These are phyloP conservation scores for Oryza brachyantha DNA, from an alignment of 176 grass and related monocot genomes.

Conservation along the genomic window DNA sequence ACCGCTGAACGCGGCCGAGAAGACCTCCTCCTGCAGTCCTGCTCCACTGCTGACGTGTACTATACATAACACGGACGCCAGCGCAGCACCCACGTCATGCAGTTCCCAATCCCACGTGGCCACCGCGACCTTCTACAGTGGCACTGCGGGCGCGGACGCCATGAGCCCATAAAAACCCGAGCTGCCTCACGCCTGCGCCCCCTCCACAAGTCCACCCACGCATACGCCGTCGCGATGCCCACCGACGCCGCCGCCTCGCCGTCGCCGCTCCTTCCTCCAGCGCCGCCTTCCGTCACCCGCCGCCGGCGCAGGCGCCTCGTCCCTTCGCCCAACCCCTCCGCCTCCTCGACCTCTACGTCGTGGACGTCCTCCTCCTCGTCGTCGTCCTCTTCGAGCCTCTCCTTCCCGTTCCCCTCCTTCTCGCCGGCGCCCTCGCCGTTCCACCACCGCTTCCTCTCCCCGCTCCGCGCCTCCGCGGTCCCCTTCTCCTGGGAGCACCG, in stretches of 20 bases:
- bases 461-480: slow-evolving; percentile 49
- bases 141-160: background rate
- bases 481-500: slow-evolving; percentile 88
- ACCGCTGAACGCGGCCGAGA: too few relatives aligned
- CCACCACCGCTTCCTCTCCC: slow-evolving; percentile 54
- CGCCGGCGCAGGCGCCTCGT: slow-evolving; percentile 1
- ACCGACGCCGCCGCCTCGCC: slow-evolving; percentile 1
- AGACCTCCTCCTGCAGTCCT: too few relatives aligned
- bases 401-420: slow-evolving; percentile 32
- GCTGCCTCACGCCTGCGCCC: background rate
- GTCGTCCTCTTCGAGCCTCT: background rate
- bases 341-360: background rate
- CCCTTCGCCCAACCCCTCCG: background rate
- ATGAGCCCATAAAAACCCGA: slow-evolving; percentile 33
- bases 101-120: background rate
- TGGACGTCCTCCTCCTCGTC: slow-evolving; percentile 4
- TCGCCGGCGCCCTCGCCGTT: slow-evolving; percentile 46
- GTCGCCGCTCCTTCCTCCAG: background rate
- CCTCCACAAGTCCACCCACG: background rate
- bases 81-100: background rate
- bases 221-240: slow-evolving; percentile 26
- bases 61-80: background rate
- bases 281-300: background rate
- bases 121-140: background rate
- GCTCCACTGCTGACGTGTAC: background rate